Percentiles rank a stretch among this genome's conserved stretches.
phyloP scores from a whole-genome alignment of 371 early-diverging fungal species.

The Coemansia sp. region DNA sequence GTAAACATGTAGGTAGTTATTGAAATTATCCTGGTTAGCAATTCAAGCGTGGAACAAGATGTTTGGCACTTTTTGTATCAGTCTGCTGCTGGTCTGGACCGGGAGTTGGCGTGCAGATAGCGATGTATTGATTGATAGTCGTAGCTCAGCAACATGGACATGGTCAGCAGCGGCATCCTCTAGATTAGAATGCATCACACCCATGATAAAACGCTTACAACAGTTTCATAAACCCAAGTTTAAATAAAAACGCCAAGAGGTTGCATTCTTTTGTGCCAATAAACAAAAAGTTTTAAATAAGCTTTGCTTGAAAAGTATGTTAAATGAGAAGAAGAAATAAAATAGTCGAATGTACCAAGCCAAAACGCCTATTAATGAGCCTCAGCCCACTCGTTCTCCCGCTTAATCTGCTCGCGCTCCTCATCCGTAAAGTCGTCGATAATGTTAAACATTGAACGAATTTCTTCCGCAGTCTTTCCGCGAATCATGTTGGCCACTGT shows the following conservation, averaged over 20 bases:
- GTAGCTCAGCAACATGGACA: constrained; percentile 92
- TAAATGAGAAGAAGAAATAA: constrained; percentile 5
- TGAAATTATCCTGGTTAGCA: constrained; percentile 50
- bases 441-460: constrained; percentile 92
- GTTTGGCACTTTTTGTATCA: too few species aligned
- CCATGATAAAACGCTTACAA: constrained; percentile 55
- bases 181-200: constrained; percentile 61
- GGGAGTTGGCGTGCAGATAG: too few species aligned
- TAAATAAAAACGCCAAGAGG: too few species aligned
- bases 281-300: too few species aligned
- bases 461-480: constrained; percentile 91
- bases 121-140: constrained; percentile 77
- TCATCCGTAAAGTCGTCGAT: constrained; percentile 21
- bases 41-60: too few species aligned
- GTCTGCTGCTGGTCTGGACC: too few species aligned
- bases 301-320: constrained; percentile 16
- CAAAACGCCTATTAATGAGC: constrained; percentile 6
- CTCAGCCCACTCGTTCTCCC: too few species aligned
- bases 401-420: neutral
- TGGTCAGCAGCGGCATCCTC: constrained; percentile 63
- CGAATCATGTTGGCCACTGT: constrained; percentile 98
- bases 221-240: neutral
- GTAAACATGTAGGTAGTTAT: constrained; percentile 72
- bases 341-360: constrained; percentile 3
- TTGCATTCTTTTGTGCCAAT: too few species aligned